Evolutionary conservation across 768 basidiomycete species (phyloP).

Genomic region (Mycena rebaudengoi): DNA sequence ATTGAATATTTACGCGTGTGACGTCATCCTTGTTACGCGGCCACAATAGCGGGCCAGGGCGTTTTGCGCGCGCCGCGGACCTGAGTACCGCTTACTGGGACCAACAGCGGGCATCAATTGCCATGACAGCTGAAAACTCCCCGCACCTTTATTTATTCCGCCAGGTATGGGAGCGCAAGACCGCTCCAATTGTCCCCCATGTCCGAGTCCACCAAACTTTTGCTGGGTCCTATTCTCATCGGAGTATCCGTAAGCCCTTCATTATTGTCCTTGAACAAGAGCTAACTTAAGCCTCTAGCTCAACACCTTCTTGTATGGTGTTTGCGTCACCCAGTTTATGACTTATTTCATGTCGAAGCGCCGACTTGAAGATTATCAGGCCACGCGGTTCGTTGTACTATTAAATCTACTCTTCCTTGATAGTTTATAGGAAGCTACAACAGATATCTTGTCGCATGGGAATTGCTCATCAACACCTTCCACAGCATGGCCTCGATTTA

Average conservation of each 20-base stretch:
- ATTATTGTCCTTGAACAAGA: background rate
- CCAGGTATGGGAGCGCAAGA: background rate
- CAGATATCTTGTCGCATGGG: conserved; percentile 24
- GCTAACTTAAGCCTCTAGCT: background rate
- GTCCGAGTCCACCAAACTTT: background rate
- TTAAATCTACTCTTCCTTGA: background rate
- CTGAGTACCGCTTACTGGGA: no score
- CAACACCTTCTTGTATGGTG: conserved; percentile 21
- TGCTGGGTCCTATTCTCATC: conserved; percentile 9
- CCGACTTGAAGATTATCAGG: background rate
- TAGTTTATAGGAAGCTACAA: background rate
- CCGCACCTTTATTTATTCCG: no score
- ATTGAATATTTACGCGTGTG: no score
- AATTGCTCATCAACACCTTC: conserved; percentile 25
- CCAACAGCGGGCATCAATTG: no score
- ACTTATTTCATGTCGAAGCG: conserved; percentile 7
- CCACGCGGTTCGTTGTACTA: background rate
- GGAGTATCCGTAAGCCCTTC: background rate
- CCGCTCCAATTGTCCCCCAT: background rate
- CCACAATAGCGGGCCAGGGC: no score
- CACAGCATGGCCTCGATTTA: conserved; percentile 21
- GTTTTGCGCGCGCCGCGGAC: no score
- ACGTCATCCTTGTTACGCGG: no score
- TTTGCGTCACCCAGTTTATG: conserved; percentile 13
- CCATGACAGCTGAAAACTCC: no score